Conservation (phyloP, 768 basidiomycete species). For the Leccinum longicurvipes region DNA sequence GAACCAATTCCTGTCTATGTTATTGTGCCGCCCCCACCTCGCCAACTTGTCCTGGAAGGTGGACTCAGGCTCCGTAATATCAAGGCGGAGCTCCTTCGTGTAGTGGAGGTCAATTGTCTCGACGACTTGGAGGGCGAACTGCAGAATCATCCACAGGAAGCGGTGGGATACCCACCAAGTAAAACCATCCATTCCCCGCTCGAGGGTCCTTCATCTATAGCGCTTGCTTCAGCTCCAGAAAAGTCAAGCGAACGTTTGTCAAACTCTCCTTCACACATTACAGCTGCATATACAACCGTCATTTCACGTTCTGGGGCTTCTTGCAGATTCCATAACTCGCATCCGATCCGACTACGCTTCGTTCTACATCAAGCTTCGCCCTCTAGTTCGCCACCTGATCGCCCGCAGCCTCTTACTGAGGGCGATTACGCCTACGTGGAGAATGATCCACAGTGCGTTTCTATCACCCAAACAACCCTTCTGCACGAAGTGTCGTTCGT, state of each 20-base stretch:
- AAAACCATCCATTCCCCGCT: slow-evolving; percentile 13
- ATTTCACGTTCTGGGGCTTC: slow-evolving; percentile 88
- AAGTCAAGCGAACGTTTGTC: slow-evolving; percentile 39
- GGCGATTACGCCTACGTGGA: slow-evolving; percentile 47
- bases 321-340: slow-evolving; percentile 81
- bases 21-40: slow-evolving; percentile 71
- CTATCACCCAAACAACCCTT: slow-evolving; percentile 78
- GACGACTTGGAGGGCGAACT: slow-evolving; percentile 34
- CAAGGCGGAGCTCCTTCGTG: slow-evolving; percentile 71
- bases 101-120: slow-evolving; percentile 53
- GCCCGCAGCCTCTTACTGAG: slow-evolving; percentile 41
- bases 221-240: slow-evolving; percentile 21
- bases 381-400: slow-evolving; percentile 46
- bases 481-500: slow-evolving; percentile 82
- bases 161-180: slow-evolving; percentile 11
- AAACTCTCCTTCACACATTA: slow-evolving; percentile 36
- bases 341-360: slow-evolving; percentile 73
- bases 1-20: slow-evolving; percentile 80
- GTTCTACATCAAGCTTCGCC: slow-evolving; percentile 66
- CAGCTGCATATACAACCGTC: slow-evolving; percentile 47
- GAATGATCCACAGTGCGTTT: slow-evolving; percentile 62
- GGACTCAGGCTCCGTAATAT: slow-evolving; percentile 79
- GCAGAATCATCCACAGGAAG: slow-evolving; percentile 28
- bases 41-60: slow-evolving; percentile 61
- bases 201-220: slow-evolving; percentile 33